These are phyloP conservation scores for Mortierella sp. DNA, from an alignment of 371 early-diverging fungal species.

Conservation along the genomic window DNA sequence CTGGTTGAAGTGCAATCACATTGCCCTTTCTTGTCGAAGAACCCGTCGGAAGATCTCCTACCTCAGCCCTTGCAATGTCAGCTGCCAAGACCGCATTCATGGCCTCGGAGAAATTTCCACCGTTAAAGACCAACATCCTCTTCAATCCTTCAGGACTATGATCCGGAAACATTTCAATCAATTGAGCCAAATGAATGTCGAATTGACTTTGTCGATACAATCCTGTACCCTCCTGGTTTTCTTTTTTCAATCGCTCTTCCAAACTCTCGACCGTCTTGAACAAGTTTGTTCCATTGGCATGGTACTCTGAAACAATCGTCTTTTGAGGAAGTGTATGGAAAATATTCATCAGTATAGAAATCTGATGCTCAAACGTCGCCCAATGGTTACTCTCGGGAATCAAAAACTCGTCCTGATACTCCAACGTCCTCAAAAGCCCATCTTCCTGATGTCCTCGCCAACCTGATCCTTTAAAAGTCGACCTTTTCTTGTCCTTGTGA, in stretches of 20 bases:
- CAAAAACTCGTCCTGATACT: conserved; percentile 37
- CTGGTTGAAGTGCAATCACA: conserved; percentile 26
- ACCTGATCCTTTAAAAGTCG: too few species aligned
- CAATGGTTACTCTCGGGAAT: conserved; percentile 50
- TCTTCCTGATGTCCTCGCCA: conserved; percentile 9
- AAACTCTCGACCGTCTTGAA: conserved; percentile 47
- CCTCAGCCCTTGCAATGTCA: conserved; percentile 44
- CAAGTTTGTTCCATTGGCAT: conserved; percentile 36
- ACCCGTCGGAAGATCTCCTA: conserved; percentile 2
- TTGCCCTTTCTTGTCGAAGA: conserved; percentile 29
- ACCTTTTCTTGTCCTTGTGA: conserved; percentile 18
- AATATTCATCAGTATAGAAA: conserved; percentile 42
- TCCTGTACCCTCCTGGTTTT: conserved; percentile 20
- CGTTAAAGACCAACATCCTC: conserved; percentile 56
- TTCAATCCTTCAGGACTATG: conserved; percentile 53
- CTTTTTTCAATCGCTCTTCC: conserved; percentile 25
- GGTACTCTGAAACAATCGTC: conserved; percentile 42
- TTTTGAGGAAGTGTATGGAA: conserved; percentile 37
- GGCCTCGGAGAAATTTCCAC: conserved; percentile 55
- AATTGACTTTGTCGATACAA: conserved; percentile 30
- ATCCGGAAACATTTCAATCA: conserved; percentile 58
- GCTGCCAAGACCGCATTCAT: conserved; percentile 58
- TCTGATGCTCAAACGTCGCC: conserved; percentile 51
- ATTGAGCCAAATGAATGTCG: conserved; percentile 45
- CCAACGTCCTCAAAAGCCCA: conserved; percentile 23